Percentiles rank a stretch among this genome's conserved stretches.
Conservation (phyloP, 805 yeast genomes). For the Metschnikowia amazonensis region DNA sequence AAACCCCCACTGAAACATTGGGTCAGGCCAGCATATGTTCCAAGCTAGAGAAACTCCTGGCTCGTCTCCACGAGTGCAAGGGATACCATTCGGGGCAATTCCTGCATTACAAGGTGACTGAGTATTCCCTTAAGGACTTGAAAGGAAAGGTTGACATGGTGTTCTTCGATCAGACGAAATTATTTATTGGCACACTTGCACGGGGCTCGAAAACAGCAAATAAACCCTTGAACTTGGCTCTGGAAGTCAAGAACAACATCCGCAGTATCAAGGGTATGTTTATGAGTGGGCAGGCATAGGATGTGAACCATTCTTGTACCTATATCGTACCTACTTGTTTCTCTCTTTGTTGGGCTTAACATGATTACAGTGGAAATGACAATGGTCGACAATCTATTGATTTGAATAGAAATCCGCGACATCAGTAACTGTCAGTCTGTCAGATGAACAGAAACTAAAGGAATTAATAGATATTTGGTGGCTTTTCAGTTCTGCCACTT, state of each 20-base stretch:
- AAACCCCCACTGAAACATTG: slow-evolving; percentile 22
- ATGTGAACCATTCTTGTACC: not conserved
- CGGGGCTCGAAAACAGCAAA: slow-evolving; percentile 1
- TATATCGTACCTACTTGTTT: not conserved
- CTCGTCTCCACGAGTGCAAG: slow-evolving; percentile 23
- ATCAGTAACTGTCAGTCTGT: no score
- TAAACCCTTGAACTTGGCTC: slow-evolving; percentile 24
- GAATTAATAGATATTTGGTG: no score
- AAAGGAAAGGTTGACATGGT: slow-evolving; percentile 35
- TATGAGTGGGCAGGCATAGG: slow-evolving; percentile 39
- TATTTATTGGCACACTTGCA: slow-evolving; percentile 21
- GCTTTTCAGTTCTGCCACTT: no score
- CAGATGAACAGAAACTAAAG: no score
- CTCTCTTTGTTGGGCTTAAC: not conserved
- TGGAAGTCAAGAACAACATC: slow-evolving; percentile 36
- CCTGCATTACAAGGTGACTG: slow-evolving; percentile 30
- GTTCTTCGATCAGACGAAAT: slow-evolving; percentile 30
- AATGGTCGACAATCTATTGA: no score
- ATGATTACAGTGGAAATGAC: no score
- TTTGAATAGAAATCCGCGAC: no score
- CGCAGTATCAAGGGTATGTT: slow-evolving; percentile 41
- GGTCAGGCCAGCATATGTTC: slow-evolving; percentile 22
- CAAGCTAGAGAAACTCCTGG: slow-evolving; percentile 24
- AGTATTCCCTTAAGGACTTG: slow-evolving; percentile 31
- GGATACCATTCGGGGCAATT: slow-evolving; percentile 28